Evolutionary conservation across 306 rosid genomes (phyloP).

Genomic region (Malus sylvestris): DNA sequence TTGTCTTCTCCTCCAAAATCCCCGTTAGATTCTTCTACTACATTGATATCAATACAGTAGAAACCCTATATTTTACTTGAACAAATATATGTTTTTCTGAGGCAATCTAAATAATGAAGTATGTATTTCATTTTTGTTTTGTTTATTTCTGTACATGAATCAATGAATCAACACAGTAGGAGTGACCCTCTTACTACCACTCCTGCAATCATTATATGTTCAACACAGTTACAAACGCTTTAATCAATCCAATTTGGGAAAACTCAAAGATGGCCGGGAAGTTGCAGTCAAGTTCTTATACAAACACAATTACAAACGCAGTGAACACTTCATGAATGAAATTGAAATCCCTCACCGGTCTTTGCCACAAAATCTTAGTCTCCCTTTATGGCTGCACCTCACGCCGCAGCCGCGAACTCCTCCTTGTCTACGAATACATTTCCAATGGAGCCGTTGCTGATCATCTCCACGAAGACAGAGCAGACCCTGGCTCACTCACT

Average conservation of each 20-base stretch:
- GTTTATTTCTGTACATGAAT: no score
- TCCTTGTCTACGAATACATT: slow-evolving; percentile 69
- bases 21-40: neutral
- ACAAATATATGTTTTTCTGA: neutral
- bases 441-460: slow-evolving; percentile 67
- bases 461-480: slow-evolving; percentile 60
- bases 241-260: no score
- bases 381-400: slow-evolving; percentile 76
- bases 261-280: no score
- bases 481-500: slow-evolving; percentile 28
- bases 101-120: neutral
- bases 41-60: neutral
- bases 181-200: no score
- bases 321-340: slow-evolving; percentile 30
- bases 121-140: no score
- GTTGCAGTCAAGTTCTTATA: no score
- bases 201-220: no score
- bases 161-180: no score
- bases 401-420: slow-evolving; percentile 45
- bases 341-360: slow-evolving; percentile 46
- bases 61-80: neutral
- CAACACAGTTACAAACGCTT: neutral
- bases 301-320: no score
- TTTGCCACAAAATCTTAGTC: slow-evolving; percentile 60
- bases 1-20: slow-evolving; percentile 16